A percentile compares a stretch with the other conserved stretches of the same genome.
Evolutionary conservation across 2,329 filamentous ascomycete genomes (phyloP).

Genomic region (Phialophora tarda): DNA sequence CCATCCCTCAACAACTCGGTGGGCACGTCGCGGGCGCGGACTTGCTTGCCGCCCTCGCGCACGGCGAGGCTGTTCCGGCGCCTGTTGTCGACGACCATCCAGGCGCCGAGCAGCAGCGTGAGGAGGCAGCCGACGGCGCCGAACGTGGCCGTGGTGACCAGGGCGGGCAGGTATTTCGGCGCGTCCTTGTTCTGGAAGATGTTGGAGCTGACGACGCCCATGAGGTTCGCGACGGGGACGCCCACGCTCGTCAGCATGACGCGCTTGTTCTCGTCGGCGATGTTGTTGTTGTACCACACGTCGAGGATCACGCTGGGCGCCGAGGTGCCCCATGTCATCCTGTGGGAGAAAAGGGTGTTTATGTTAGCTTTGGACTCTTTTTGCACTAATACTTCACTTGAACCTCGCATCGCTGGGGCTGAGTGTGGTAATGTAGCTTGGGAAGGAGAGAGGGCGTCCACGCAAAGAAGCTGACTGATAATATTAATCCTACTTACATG

Average conservation of each 20-base stretch:
- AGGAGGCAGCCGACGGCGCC: slow-evolving; percentile 64
- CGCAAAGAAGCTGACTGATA: no score
- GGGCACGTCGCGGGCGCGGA: slow-evolving; percentile 63
- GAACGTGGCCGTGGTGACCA: slow-evolving; percentile 69
- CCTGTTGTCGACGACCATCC: slow-evolving; percentile 70
- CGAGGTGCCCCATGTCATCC: slow-evolving; percentile 79
- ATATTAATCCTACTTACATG: slow-evolving; percentile 50
- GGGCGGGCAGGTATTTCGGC: slow-evolving; percentile 70
- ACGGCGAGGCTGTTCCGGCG: slow-evolving; percentile 60
- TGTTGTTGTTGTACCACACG: slow-evolving; percentile 70
- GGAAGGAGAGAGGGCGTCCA: no score
- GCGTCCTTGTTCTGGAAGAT: slow-evolving; percentile 69
- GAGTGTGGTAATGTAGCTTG: no score
- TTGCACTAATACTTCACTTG: no score
- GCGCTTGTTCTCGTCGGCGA: slow-evolving; percentile 56
- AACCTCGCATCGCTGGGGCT: no score
- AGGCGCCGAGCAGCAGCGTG: slow-evolving; percentile 63
- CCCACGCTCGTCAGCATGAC: slow-evolving; percentile 57
- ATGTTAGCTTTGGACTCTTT: no score
- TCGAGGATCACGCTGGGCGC: slow-evolving; percentile 73
- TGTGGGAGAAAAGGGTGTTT: neutral
- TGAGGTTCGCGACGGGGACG: slow-evolving; percentile 57
- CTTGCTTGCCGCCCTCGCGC: slow-evolving; percentile 52
- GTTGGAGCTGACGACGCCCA: slow-evolving; percentile 59
- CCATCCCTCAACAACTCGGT: slow-evolving; percentile 57